A percentile compares a stretch with the other conserved stretches of the same genome.
phyloP scores from a whole-genome alignment of 768 basidiomycete genomes.

The Amanita inopinata region DNA sequence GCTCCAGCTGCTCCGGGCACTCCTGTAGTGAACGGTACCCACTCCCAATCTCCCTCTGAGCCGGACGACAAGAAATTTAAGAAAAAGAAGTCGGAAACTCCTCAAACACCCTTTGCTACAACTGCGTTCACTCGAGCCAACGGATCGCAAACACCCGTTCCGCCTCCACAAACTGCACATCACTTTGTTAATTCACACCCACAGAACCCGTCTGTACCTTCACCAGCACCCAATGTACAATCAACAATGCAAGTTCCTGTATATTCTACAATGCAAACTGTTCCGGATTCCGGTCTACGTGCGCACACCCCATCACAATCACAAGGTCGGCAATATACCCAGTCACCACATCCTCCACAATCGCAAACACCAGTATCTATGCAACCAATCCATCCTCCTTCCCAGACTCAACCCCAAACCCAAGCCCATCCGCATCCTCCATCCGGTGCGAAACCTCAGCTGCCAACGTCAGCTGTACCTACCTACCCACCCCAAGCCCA shows the following conservation, averaged over 20 bases:
- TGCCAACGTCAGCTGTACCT: constrained; percentile 9
- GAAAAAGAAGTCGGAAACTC: constrained; percentile 17
- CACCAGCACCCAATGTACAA: constrained; percentile 14
- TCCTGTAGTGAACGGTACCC: constrained; percentile 20
- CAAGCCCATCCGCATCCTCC: constrained; percentile 5
- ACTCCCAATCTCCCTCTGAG: constrained; percentile 24
- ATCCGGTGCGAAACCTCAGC: constrained; percentile 1
- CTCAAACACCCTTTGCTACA: constrained; percentile 19
- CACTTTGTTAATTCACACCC: constrained; percentile 27
- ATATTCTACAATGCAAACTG: not conserved
- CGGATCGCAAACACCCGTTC: constrained; percentile 25
- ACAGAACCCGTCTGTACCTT: constrained; percentile 18
- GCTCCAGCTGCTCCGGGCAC: constrained; percentile 20
- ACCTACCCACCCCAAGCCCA: constrained; percentile 6
- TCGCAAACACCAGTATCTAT: constrained; percentile 15
- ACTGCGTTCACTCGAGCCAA: constrained; percentile 20
- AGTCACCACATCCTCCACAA: constrained; percentile 13
- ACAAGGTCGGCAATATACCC: constrained; percentile 8
- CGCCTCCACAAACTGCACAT: constrained; percentile 20
- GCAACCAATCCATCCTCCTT: constrained; percentile 13
- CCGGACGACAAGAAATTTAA: constrained; percentile 19
- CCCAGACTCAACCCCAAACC: constrained; percentile 8
- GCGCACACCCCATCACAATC: constrained; percentile 6
- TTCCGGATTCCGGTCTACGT: constrained; percentile 2
- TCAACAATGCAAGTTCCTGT: constrained; percentile 11